These are phyloP conservation scores for Ilex paraguariensis DNA, from an alignment of 305 asterid species.

Conservation along the genomic window DNA sequence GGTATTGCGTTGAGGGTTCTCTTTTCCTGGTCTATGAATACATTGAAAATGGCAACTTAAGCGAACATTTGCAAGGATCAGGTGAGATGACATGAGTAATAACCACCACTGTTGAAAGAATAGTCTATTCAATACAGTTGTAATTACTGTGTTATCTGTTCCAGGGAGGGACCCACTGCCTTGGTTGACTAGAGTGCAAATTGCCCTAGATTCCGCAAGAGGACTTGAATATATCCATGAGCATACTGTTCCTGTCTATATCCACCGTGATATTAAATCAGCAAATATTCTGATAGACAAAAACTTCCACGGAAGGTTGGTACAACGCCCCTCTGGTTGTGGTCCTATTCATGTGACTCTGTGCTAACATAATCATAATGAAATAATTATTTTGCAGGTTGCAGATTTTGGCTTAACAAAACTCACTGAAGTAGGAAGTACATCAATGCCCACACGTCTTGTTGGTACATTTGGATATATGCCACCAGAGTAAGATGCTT, in stretches of 20 bases:
- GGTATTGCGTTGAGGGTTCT: slow-evolving; percentile 90
- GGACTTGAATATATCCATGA: slow-evolving; percentile 97
- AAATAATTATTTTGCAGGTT: slow-evolving; percentile 44
- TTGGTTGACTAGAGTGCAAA: slow-evolving; percentile 87
- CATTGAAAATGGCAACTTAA: slow-evolving; percentile 86
- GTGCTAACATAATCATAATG: slow-evolving; percentile 12
- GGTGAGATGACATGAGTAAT: slow-evolving; percentile 27
- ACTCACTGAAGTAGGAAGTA: slow-evolving; percentile 83
- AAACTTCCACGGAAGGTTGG: slow-evolving; percentile 83
- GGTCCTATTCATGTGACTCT: slow-evolving; percentile 1
- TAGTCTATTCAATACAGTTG: slow-evolving; percentile 5
- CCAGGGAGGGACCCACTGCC: slow-evolving; percentile 73
- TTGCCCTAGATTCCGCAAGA: slow-evolving; percentile 94
- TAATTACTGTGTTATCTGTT: slow-evolving; percentile 15
- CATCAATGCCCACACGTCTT: slow-evolving; percentile 74
- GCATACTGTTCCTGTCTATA: slow-evolving; percentile 88
- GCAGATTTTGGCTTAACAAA: slow-evolving; percentile 94
- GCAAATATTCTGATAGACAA: slow-evolving; percentile 91
- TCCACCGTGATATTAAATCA: slow-evolving; percentile 93
- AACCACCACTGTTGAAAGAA: neutral
- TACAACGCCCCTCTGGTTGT: slow-evolving; percentile 13
- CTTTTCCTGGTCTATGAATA: slow-evolving; percentile 92
- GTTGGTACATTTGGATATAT: slow-evolving; percentile 98
- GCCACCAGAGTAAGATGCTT: slow-evolving; percentile 85
- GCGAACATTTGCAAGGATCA: slow-evolving; percentile 83